These are phyloP conservation scores for Senna tora DNA, from an alignment of 306 rosid genomes.

Conservation along the genomic window DNA sequence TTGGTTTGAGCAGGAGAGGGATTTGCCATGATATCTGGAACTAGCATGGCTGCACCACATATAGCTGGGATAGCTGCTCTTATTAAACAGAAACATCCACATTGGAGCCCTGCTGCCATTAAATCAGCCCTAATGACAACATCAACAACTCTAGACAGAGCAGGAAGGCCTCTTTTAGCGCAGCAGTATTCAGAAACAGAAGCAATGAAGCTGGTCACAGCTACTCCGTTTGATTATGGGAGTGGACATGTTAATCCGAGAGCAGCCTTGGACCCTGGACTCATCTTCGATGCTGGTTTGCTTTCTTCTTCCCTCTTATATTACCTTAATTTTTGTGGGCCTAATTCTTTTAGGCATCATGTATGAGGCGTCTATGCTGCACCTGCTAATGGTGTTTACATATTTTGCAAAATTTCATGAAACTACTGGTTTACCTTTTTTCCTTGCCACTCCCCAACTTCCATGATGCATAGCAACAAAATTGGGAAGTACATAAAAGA, in stretches of 20 bases:
- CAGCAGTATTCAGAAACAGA: constrained; percentile 88
- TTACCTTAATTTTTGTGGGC: background rate
- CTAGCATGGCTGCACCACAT: constrained; percentile 99
- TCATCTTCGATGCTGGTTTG: constrained; percentile 89
- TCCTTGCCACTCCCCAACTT: background rate
- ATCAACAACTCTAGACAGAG: constrained; percentile 81
- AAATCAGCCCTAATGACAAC: constrained; percentile 97
- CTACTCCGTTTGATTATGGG: constrained; percentile 96
- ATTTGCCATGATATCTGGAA: constrained; percentile 98
- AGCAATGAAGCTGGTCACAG: constrained; percentile 69
- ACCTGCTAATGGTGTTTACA: background rate
- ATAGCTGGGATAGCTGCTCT: constrained; percentile 99
- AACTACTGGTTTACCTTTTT: background rate
- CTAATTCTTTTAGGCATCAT: constrained; percentile 7
- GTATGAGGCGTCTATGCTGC: background rate
- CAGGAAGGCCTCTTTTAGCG: constrained; percentile 84
- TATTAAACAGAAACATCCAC: constrained; percentile 88
- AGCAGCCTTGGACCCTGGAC: constrained; percentile 97
- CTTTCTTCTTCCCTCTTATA: constrained; percentile 31
- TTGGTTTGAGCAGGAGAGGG: constrained; percentile 71
- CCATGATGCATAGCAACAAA: background rate
- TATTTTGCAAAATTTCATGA: background rate
- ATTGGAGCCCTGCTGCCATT: constrained; percentile 99
- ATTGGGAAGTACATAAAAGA: background rate
- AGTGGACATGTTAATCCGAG: constrained; percentile 94